These are phyloP conservation scores for Leishmania guyanensis DNA, from an alignment of 208 protist genomes.

Conservation along the genomic window DNA sequence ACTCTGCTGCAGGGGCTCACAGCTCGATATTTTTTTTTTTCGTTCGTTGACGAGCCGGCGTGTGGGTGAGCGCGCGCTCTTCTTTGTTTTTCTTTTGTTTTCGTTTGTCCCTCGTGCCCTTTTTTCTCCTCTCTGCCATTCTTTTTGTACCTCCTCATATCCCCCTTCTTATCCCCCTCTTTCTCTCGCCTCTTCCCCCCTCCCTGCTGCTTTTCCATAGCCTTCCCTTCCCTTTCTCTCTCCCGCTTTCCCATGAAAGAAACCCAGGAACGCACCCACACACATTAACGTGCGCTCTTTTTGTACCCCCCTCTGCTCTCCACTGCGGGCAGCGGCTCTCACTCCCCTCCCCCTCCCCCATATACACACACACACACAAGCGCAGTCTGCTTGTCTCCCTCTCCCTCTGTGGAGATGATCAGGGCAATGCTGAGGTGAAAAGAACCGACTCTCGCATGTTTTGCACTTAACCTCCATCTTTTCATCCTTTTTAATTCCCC, in stretches of 20 bases:
- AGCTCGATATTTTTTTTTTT: too few relatives aligned
- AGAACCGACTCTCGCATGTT: not conserved
- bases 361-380: not conserved
- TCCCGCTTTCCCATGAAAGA: not conserved
- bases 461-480: not conserved
- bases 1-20: too few relatives aligned
- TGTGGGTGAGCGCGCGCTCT: not conserved
- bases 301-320: not conserved
- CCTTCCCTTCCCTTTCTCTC: not conserved
- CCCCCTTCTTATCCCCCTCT: not conserved
- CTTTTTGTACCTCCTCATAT: conserved; percentile 7
- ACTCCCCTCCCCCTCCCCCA: not conserved
- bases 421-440: not conserved
- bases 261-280: not conserved
- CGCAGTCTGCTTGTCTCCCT: not conserved
- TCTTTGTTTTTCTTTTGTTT: not conserved
- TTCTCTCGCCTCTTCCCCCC: not conserved
- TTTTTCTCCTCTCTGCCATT: not conserved
- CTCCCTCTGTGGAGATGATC: not conserved
- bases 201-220: not conserved
- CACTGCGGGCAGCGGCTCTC: not conserved
- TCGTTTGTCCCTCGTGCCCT: not conserved
- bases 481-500: not conserved
- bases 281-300: not conserved
- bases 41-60: not conserved